Evolutionary conservation across 345 rosid genomes (phyloP).

Genomic region (Bretschneidera sinensis): DNA sequence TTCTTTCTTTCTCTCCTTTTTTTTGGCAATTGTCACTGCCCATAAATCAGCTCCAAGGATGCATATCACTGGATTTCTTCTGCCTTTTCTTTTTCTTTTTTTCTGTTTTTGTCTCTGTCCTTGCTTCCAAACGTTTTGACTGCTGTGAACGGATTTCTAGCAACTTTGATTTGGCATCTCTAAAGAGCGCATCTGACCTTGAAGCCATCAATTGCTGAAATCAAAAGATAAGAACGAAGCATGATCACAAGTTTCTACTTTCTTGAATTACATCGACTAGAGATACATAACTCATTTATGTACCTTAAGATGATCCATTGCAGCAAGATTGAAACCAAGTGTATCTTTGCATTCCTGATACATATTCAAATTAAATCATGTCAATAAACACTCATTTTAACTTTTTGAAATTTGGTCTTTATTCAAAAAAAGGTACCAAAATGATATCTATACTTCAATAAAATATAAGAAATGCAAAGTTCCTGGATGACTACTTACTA

Average conservation of each 20-base stretch:
- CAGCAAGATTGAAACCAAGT: slow-evolving; percentile 87
- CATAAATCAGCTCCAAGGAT: slow-evolving; percentile 27
- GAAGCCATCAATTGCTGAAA: slow-evolving; percentile 84
- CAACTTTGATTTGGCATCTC: slow-evolving; percentile 68
- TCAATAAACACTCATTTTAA: neutral
- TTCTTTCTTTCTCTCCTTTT: neutral
- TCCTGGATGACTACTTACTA: too few species aligned
- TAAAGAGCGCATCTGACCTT: slow-evolving; percentile 83
- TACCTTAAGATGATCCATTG: slow-evolving; percentile 95
- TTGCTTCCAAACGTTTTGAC: slow-evolving; percentile 47
- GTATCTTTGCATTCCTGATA: slow-evolving; percentile 82
- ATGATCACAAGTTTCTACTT: neutral
- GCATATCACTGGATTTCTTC: slow-evolving; percentile 38
- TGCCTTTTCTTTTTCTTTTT: slow-evolving; percentile 60
- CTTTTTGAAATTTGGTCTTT: neutral
- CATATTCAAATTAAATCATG: slow-evolving; percentile 5
- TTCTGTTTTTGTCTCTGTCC: slow-evolving; percentile 46
- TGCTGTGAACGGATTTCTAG: slow-evolving; percentile 53
- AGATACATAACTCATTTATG: neutral
- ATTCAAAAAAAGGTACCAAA: neutral
- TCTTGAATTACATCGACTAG: neutral
- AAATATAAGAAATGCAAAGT: neutral
- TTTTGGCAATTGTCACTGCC: neutral
- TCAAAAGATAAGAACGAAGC: slow-evolving; percentile 1
- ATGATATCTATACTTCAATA: neutral